These are phyloP conservation scores for Thelonectria discophora DNA, from an alignment of 2,329 filamentous ascomycete genomes.

Conservation along the genomic window DNA sequence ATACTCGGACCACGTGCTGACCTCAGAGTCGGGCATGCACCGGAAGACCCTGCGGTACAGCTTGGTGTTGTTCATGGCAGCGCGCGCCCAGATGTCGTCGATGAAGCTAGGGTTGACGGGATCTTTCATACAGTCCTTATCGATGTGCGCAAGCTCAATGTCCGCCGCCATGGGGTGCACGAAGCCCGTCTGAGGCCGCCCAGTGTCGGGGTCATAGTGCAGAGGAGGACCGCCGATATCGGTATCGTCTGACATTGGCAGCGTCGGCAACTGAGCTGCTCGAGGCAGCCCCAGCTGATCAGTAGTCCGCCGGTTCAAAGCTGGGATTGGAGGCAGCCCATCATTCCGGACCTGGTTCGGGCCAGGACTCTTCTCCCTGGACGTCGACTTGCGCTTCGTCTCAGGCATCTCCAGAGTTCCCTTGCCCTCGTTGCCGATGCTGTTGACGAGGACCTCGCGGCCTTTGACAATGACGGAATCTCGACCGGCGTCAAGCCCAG, in stretches of 20 bases:
- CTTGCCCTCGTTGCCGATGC: constrained; percentile 70
- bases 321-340: constrained; percentile 66
- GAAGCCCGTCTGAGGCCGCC: constrained; percentile 54
- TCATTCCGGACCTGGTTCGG: constrained; percentile 51
- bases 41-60: constrained; percentile 93
- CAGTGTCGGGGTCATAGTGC: constrained; percentile 59
- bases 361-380: constrained; percentile 46
- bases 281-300: constrained; percentile 73
- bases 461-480: constrained; percentile 75
- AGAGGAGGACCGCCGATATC: constrained; percentile 82
- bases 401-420: constrained; percentile 60
- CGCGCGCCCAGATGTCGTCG: constrained; percentile 85
- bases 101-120: constrained; percentile 85
- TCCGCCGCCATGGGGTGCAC: constrained; percentile 69
- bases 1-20: constrained; percentile 92
- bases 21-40: constrained; percentile 96
- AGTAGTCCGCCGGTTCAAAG: constrained; percentile 67
- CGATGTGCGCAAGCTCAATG: constrained; percentile 76
- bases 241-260: constrained; percentile 78
- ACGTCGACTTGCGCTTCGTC: constrained; percentile 35
- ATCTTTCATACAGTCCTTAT: constrained; percentile 94
- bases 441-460: constrained; percentile 75
- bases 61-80: constrained; percentile 94
- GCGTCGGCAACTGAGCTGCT: constrained; percentile 73
- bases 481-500: constrained; percentile 69